Evolutionary conservation across 371 early-diverging fungal species (phyloP), one percentile per base, ranked within the genome.

Genomic region (Dinochytrium kinnereticum): DNA sequence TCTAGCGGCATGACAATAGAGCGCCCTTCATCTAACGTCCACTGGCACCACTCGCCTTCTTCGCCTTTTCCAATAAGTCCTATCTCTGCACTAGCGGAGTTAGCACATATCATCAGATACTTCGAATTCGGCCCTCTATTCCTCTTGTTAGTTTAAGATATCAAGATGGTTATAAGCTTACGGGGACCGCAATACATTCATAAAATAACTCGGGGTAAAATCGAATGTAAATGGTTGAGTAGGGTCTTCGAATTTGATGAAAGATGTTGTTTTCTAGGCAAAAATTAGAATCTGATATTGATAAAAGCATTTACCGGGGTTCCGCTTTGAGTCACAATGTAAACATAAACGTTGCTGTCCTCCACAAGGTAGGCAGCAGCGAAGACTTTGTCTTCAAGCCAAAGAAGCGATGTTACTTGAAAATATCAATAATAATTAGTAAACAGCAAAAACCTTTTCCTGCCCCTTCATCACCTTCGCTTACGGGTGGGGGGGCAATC

Each of bases 351-450:
- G 61, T 34, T 59, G 33, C 26, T 59, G 2, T 44, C 50, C 55
- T 76, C 74, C 3, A 10, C 39, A 26, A 31, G 26, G 65, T 80
- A 81, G 13, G 76, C 57, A 0, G 65, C 78, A 0, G 70, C 65
- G 59, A 80, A 80, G 0, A 75, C 53, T 24, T 71, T 72, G 59
- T 82, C 78, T 57, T 84, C 82, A 24, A 82, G 69, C 84, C 84
- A 84, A 30, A 74, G 15, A 5, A 84, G 31, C 19, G 67, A 19
- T 10, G 57, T n/a, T 1, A 82, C 81, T 80, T 40, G 2, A 64
- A 2, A 64, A 36, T 65, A n/a, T n/a, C n/a, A n/a, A n/a, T n/a
- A n/a, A n/a, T n/a, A n/a, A n/a, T n/a, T n/a, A n/a, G n/a, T n/a
- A n/a, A n/a, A n/a, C n/a, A n/a, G n/a, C n/a, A n/a, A n/a, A n/a